These are phyloP conservation scores for Syzygium aqueum DNA, from an alignment of 345 rosid genomes.

Conservation along the genomic window DNA sequence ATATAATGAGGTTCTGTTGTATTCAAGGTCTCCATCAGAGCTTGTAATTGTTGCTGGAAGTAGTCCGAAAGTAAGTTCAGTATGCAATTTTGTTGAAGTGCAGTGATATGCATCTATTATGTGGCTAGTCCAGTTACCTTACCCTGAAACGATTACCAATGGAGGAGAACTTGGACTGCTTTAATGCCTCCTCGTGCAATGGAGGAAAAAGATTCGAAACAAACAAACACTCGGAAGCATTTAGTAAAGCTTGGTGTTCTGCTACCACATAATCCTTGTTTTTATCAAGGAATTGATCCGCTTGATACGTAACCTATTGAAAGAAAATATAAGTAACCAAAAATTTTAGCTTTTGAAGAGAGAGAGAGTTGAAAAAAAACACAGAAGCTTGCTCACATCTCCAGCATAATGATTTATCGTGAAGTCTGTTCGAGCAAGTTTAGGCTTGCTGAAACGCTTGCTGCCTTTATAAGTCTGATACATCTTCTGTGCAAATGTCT, in stretches of 20 bases:
- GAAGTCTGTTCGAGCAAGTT: slow-evolving; percentile 94
- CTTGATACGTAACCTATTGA: slow-evolving; percentile 76
- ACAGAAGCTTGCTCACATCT: slow-evolving; percentile 47
- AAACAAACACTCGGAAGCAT: slow-evolving; percentile 67
- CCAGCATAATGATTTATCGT: slow-evolving; percentile 97
- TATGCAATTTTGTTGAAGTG: background rate
- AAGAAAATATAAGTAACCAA: background rate
- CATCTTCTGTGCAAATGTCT: slow-evolving; percentile 97
- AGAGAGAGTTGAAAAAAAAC: background rate
- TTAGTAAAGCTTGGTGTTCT: slow-evolving; percentile 94
- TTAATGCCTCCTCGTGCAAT: slow-evolving; percentile 77
- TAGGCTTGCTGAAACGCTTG: slow-evolving; percentile 95
- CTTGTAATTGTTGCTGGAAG: slow-evolving; percentile 86
- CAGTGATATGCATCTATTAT: background rate
- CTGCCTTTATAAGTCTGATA: slow-evolving; percentile 86
- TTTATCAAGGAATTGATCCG: slow-evolving; percentile 96
- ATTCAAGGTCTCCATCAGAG: slow-evolving; percentile 93
- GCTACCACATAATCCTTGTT: slow-evolving; percentile 99
- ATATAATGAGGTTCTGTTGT: slow-evolving; percentile 98
- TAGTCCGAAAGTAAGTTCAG: background rate
- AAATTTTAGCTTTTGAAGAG: background rate
- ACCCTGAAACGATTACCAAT: slow-evolving; percentile 98
- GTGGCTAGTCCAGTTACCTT: background rate
- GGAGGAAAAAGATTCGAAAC: slow-evolving; percentile 82
- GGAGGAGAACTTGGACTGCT: slow-evolving; percentile 95